Percentiles rank a stretch among this genome's conserved stretches.
Conservation (phyloP, 441 rosid genomes). For the Gossypium schwendimanii region DNA sequence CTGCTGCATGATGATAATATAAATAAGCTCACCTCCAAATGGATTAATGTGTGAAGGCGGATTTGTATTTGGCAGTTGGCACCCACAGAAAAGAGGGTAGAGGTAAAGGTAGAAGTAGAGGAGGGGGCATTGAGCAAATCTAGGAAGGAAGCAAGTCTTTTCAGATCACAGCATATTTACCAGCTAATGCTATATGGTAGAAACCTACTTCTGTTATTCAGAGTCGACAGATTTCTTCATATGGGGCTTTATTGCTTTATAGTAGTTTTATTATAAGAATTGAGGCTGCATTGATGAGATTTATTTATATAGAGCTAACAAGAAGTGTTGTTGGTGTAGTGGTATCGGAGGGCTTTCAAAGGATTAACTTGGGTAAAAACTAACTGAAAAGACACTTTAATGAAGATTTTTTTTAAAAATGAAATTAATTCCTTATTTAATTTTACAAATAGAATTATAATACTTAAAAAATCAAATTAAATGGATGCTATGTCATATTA, state of each 20-base stretch:
- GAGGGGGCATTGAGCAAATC: conserved; percentile 12
- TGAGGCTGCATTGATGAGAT: not conserved
- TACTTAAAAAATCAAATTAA: too few relatives aligned
- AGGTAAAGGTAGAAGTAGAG: not conserved
- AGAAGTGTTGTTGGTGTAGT: too few relatives aligned
- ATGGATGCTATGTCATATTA: too few relatives aligned
- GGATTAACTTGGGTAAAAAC: too few relatives aligned
- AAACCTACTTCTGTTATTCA: not conserved
- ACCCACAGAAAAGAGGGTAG: conserved; percentile 8
- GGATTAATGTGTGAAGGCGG: not conserved
- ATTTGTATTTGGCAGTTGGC: not conserved
- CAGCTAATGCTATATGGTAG: not conserved
- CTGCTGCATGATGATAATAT: not conserved
- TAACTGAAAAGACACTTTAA: too few relatives aligned
- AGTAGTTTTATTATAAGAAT: not conserved
- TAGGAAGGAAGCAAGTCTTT: conserved; percentile 14
- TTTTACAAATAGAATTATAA: too few relatives aligned
- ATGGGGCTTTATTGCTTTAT: not conserved
- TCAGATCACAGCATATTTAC: conserved; percentile 9
- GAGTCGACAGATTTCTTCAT: conserved; percentile 4
- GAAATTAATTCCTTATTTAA: too few relatives aligned
- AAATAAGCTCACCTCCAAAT: conserved; percentile 1
- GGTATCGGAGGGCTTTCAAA: too few relatives aligned
- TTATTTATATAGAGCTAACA: too few relatives aligned
- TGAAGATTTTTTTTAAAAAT: too few relatives aligned